Evolutionary conservation across 345 rosid genomes (phyloP), one percentile per base, ranked within the genome.

Genomic region (Pugionium cornutum): DNA sequence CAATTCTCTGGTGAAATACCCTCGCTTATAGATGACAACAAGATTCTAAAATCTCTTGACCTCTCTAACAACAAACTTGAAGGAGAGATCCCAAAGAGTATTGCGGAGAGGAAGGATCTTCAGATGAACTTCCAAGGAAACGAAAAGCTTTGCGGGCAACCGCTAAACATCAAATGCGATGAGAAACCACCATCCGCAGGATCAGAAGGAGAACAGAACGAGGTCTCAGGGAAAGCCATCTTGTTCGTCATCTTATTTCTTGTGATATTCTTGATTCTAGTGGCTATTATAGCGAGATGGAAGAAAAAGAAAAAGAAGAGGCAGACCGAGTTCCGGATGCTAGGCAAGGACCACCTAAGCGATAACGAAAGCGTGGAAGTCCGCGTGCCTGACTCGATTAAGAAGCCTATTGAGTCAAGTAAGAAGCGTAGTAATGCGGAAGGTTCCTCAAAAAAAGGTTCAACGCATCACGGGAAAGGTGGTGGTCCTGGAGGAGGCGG

Each of bases 1-100:
- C 80, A 64, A 29, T 89, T 89, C 77, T 77, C 96, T 1, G 97
- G 98, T 28, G 7, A 47, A 27, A 83, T 92, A 37, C 96, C 92
- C 0, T 54, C 75, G 8, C 44, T 83, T 57, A 74, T 64, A 53
- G 44, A 73, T 2, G 76, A 75, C 2, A 31, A 76, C 44, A 26
- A 36, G 34, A 52, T 26, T 65, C 2, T 83, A 1, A 62, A 40
- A 31, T 83, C 85, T 0, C 9, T 92, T 2, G 79, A 83, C 65
- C 8, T 89, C n/a, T 78, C 95, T 3, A 4, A 57, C 53, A 92
- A 92, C 76, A 69, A 77, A 9, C 77, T 92, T 6, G 84, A 80
- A 54, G 97, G 96, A 11, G 62, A 80, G 72, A 87, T 92, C 35
- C 97, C 97, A 0, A 62, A 42, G 4, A 71, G 74, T 65, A 64